Base-by-base conservation (phyloP, 495 filamentous ascomycete species). In the Aspergillus sclerotiicarbonarius region DNA sequence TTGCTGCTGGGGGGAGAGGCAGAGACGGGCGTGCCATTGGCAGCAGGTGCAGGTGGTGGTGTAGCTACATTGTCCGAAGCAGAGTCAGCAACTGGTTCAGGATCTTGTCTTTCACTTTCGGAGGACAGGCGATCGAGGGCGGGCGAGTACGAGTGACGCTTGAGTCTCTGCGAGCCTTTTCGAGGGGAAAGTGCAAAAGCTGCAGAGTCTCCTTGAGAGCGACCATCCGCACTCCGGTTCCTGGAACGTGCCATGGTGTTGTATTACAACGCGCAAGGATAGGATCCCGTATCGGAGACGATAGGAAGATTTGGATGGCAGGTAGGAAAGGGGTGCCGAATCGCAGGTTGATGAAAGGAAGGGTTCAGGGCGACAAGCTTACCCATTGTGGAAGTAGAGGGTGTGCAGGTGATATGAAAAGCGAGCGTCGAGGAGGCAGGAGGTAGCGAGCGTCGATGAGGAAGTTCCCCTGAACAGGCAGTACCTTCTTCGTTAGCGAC, bases 1-100 rank as follows among this genome's bases (percentile, higher is more conserved):
- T 85, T 83, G 70, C 81, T 82, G 69, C 66, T 74, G 53, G 70
- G 69, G 8, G 72, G 69, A 51, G 72, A 78, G 33, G 49, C 45
- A 29, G 73, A 66, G 58, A 66, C 67, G 59, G 73, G 68, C 51
- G 72, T 72, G 60, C 70, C 73, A 63, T 71, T 77, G 57, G 71
- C 63, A 60, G 64, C 60, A 41, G 63, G 55, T 32, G 73, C 60
- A 46, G 63, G 55, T 21, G 73, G 58, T 55, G 74, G 69, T 51
- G 74, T 73, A 72, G 74, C 74, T 77, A 67, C 35, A 66, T 54
- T 46, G 59, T 45, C 32, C 53, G 72, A 56, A 44, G 53, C 41
- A 44, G 48, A 58, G 62, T 77, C 65, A 77, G 74, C 62, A 57
- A 51, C 31, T 51, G 57, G 35, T 63, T 64, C 46, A 59, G 54